Evolutionary conservation across 805 yeast species (phyloP).

Genomic region (Ascoidea tarda): DNA sequence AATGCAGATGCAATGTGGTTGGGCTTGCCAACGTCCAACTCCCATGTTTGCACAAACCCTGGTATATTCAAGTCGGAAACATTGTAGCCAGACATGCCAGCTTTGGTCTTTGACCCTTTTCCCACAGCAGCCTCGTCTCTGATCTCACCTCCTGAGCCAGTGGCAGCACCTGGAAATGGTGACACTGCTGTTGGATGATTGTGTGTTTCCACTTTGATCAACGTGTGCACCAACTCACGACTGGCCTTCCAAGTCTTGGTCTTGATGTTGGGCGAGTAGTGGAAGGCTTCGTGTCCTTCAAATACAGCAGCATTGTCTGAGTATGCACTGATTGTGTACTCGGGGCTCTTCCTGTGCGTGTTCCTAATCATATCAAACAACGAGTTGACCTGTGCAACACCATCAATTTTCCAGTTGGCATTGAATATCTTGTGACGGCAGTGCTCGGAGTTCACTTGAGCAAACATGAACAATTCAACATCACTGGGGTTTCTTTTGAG

Average conservation of each 20-base stretch:
- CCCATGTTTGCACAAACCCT: conserved; percentile 87
- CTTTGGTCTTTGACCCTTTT: conserved; percentile 93
- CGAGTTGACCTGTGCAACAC: conserved; percentile 53
- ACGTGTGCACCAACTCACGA: conserved; percentile 71
- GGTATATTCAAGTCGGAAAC: conserved; percentile 89
- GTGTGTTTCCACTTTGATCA: conserved; percentile 95
- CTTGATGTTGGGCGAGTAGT: conserved; percentile 63
- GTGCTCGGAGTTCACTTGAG: conserved; percentile 98
- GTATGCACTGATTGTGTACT: conserved; percentile 83
- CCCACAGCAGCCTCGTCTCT: conserved; percentile 99
- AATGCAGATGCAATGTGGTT: conserved; percentile 83
- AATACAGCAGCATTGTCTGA: conserved; percentile 96
- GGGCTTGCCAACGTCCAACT: conserved; percentile 79
- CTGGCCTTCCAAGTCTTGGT: conserved; percentile 62
- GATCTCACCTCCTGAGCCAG: conserved; percentile 99
- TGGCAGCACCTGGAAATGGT: conserved; percentile 98
- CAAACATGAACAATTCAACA: conserved; percentile 97
- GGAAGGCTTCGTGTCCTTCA: conserved; percentile 67
- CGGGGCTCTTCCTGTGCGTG: conserved; percentile 58
- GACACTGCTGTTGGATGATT: conserved; percentile 99
- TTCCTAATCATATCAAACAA: conserved; percentile 92
- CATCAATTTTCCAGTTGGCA: conserved; percentile 96
- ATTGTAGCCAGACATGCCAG: conserved; percentile 88
- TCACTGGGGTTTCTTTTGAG: conserved; percentile 89
- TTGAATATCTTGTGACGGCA: conserved; percentile 98